These are phyloP conservation scores for Solanum verrucosum DNA, from an alignment of 257 asterid species.

Conservation along the genomic window DNA sequence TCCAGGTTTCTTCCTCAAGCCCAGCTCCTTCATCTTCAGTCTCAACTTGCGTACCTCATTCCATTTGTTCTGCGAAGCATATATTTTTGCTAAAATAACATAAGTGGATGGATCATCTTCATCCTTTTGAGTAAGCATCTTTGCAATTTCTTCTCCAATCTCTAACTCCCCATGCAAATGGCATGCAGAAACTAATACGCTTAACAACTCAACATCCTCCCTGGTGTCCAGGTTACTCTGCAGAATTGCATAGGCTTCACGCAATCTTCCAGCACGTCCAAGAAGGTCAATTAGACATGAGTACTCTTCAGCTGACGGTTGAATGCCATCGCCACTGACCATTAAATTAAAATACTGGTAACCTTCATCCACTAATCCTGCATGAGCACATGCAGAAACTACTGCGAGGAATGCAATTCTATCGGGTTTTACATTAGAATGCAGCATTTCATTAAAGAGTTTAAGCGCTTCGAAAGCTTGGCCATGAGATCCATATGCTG, in stretches of 20 bases:
- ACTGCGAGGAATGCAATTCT: constrained; percentile 71
- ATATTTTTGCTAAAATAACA: constrained; percentile 54
- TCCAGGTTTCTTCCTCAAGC: constrained; percentile 56
- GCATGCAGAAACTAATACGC: constrained; percentile 60
- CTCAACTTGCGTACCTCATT: constrained; percentile 44
- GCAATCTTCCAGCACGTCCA: constrained; percentile 60
- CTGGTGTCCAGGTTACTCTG: constrained; percentile 24
- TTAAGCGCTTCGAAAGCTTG: constrained; percentile 51
- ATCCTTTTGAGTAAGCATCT: constrained; percentile 37
- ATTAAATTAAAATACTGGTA: constrained; percentile 34
- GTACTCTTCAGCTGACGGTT: constrained; percentile 56
- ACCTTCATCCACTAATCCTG: constrained; percentile 69
- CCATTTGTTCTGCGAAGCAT: constrained; percentile 49
- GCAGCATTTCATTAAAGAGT: constrained; percentile 49
- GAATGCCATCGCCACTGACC: constrained; percentile 31
- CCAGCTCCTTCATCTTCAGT: constrained; percentile 50
- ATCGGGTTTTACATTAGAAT: constrained; percentile 40
- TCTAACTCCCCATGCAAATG: constrained; percentile 41
- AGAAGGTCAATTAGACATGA: constrained; percentile 67
- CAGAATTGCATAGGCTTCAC: constrained; percentile 52
- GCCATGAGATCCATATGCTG: constrained; percentile 73
- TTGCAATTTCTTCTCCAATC: constrained; percentile 51
- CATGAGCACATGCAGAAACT: constrained; percentile 78
- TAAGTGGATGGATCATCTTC: constrained; percentile 49
- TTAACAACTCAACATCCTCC: constrained; percentile 48